Conservation (phyloP, 176 grass and related monocot genomes). For the Oryza coarctata region DNA sequence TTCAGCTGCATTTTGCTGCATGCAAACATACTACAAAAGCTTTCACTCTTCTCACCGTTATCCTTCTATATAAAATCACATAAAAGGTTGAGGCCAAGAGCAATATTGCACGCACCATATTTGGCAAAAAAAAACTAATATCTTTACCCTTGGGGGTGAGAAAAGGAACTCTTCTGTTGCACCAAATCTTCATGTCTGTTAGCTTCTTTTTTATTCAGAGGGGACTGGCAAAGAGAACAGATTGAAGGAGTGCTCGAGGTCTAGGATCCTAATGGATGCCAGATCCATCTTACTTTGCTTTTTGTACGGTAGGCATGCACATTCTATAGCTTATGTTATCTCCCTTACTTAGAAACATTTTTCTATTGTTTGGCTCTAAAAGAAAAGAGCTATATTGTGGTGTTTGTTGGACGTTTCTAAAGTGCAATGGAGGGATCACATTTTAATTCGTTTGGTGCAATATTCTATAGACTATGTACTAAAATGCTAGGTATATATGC, state of each 20-base stretch:
- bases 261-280: conserved; percentile 30
- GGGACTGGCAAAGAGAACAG: background rate
- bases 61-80: background rate
- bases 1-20: conserved; percentile 23
- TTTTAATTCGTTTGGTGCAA: background rate
- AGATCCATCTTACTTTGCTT: conserved; percentile 27
- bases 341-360: background rate
- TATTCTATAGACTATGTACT: background rate
- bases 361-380: background rate
- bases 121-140: background rate
- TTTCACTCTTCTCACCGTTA: background rate
- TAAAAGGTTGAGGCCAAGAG: background rate
- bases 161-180: background rate
- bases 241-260: background rate
- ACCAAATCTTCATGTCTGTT: conserved; percentile 26
- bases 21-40: background rate
- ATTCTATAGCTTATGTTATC: conserved; percentile 36
- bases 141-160: background rate
- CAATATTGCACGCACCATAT: background rate
- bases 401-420: background rate
- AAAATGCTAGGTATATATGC: background rate
- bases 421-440: background rate
- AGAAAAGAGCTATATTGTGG: background rate
- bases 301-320: conserved; percentile 27
- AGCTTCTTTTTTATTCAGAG: background rate